A percentile compares a stretch with the other conserved stretches of the same genome.
Conservation (phyloP, 331 rosid genomes). For the Quercus tomentella region DNA sequence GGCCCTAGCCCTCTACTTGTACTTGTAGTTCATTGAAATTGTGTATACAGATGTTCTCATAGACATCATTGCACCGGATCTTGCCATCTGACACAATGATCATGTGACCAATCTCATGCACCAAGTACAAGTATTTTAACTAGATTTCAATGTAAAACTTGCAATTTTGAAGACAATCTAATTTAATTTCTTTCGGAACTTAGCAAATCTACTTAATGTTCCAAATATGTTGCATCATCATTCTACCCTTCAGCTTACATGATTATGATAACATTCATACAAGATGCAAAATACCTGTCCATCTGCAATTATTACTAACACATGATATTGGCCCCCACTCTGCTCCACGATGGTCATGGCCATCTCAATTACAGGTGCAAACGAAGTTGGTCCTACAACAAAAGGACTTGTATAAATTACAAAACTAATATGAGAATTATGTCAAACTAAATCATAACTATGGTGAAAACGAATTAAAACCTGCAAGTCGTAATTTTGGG, state of each 20-base stretch:
- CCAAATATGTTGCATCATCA: not conserved
- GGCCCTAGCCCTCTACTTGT: not conserved
- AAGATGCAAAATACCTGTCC: constrained; percentile 70
- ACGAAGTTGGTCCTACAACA: constrained; percentile 87
- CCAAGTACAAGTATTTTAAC: not conserved
- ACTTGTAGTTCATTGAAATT: not conserved
- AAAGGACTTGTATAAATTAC: not conserved
- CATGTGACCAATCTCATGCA: not conserved
- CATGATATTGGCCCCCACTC: constrained; percentile 93
- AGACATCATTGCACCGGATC: not conserved
- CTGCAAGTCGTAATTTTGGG: constrained; percentile 77
- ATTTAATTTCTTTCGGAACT: no score
- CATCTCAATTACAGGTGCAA: constrained; percentile 91
- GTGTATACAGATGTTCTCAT: not conserved
- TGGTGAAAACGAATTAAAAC: constrained; percentile 24
- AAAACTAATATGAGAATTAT: not conserved
- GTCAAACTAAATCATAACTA: not conserved
- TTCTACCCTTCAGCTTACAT: not conserved
- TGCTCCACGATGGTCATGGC: constrained; percentile 88
- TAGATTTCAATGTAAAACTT: not conserved
- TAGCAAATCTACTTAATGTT: no score
- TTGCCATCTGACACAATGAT: not conserved
- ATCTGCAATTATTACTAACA: constrained; percentile 83
- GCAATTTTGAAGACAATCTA: not conserved
- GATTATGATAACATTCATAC: not conserved